phyloP scores from a whole-genome alignment of 148 eudicot genomes.

The Silene latifolia region DNA sequence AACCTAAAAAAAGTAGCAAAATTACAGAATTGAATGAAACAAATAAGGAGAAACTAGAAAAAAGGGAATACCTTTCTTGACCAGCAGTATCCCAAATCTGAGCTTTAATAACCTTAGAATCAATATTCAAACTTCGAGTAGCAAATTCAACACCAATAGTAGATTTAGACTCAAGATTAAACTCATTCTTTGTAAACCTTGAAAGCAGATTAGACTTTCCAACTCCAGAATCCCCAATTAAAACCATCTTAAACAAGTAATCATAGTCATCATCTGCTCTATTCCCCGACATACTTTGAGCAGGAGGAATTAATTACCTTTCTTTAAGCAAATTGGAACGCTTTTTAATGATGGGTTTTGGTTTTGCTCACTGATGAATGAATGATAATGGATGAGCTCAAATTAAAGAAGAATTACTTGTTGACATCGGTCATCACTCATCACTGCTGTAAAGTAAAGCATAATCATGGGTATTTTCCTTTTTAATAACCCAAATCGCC shows the following conservation, averaged over 20 bases:
- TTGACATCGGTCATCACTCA: constrained; percentile 18
- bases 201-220: constrained; percentile 69
- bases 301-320: background rate
- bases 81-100: constrained; percentile 92
- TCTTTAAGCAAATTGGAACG: constrained; percentile 3
- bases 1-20: background rate
- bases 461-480: background rate
- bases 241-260: constrained; percentile 63
- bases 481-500: too few relatives aligned
- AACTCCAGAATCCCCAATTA: constrained; percentile 74
- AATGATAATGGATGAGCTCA: background rate
- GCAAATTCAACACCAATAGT: constrained; percentile 81
- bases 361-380: background rate
- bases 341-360: constrained; percentile 2
- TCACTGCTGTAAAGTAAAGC: background rate
- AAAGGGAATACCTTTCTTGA: constrained; percentile 47
- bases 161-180: constrained; percentile 71
- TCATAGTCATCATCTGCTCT: constrained; percentile 71
- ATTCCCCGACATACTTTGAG: constrained; percentile 45
- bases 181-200: constrained; percentile 69
- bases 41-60: background rate
- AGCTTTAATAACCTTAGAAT: constrained; percentile 62
- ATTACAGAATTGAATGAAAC: background rate
- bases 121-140: constrained; percentile 44
- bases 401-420: constrained; percentile 18